Evolutionary conservation across 2,329 filamentous ascomycete species (phyloP).

Genomic region (Talaromyces sp.): DNA sequence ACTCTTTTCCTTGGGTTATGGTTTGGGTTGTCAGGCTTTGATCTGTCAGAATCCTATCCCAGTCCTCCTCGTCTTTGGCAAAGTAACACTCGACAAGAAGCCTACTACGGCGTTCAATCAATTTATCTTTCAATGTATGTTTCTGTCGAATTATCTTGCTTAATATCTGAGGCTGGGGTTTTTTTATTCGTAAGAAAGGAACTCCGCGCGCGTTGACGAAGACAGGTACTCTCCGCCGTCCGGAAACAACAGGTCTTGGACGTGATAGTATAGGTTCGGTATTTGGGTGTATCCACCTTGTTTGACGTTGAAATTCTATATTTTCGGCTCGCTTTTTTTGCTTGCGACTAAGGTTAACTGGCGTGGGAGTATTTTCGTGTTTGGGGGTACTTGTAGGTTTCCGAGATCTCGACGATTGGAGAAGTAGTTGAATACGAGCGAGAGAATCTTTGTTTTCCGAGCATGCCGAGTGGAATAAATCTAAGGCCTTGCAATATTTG

Average conservation of each 20-base stretch:
- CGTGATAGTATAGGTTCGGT: constrained; percentile 30
- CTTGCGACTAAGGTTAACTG: constrained; percentile 19
- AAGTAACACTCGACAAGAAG: constrained; percentile 26
- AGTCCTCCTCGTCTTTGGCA: constrained; percentile 37
- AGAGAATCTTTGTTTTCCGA: constrained; percentile 22
- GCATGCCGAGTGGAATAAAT: constrained; percentile 30
- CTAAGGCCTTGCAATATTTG: constrained; percentile 26
- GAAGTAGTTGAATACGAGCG: constrained; percentile 20
- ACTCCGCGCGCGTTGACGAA: constrained; percentile 39
- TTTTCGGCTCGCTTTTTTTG: constrained; percentile 21
- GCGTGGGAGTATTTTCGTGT: constrained; percentile 15
- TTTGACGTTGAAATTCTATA: constrained; percentile 22
- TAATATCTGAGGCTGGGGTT: constrained; percentile 37
- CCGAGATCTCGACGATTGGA: constrained; percentile 20
- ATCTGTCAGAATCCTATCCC: constrained; percentile 31
- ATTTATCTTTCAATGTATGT: constrained; percentile 28
- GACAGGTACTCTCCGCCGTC: constrained; percentile 35
- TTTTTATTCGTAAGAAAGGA: constrained; percentile 41
- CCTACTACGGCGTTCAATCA: constrained; percentile 27
- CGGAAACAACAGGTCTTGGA: constrained; percentile 27
- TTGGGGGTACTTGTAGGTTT: constrained; percentile 14
- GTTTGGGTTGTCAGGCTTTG: constrained; percentile 14
- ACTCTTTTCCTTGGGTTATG: neutral
- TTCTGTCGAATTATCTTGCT: constrained; percentile 33
- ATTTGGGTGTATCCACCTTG: constrained; percentile 28